Evolutionary conservation across 305 asterid species (phyloP).

Genomic region (Withania somnifera): DNA sequence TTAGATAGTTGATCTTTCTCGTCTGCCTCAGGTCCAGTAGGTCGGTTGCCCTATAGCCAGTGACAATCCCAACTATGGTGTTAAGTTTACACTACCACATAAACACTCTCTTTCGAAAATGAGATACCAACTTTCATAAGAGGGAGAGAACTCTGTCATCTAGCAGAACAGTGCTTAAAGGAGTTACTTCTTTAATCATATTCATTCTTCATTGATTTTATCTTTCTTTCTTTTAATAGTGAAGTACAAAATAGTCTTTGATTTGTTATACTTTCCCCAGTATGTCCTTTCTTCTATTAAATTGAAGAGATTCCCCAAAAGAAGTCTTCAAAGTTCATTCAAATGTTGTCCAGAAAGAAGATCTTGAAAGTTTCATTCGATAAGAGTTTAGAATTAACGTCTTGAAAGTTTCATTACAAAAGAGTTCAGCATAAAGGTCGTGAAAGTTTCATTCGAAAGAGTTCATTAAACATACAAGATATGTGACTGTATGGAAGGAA

Average conservation of each 20-base stretch:
- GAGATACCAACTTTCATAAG: background rate
- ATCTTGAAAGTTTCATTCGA: background rate
- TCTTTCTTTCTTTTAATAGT: background rate
- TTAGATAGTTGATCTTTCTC: background rate
- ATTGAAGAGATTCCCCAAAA: background rate
- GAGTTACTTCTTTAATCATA: background rate
- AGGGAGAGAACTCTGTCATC: background rate
- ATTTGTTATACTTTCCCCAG: background rate
- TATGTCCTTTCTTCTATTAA: background rate
- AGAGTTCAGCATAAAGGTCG: background rate
- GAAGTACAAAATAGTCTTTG: background rate
- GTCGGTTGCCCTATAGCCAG: background rate
- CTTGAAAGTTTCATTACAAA: background rate
- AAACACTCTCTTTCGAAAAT: background rate
- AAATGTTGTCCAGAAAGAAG: background rate
- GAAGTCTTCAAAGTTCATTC: background rate
- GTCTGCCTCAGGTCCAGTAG: background rate
- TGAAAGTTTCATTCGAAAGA: background rate
- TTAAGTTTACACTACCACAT: background rate
- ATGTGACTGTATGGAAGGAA: background rate
- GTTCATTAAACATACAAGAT: background rate
- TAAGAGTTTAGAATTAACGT: background rate
- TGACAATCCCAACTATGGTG: background rate
- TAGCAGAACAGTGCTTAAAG: background rate
- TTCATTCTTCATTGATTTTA: background rate